Conservation (phyloP, 2,329 filamentous ascomycete species). For the Cladosporium phlei region DNA sequence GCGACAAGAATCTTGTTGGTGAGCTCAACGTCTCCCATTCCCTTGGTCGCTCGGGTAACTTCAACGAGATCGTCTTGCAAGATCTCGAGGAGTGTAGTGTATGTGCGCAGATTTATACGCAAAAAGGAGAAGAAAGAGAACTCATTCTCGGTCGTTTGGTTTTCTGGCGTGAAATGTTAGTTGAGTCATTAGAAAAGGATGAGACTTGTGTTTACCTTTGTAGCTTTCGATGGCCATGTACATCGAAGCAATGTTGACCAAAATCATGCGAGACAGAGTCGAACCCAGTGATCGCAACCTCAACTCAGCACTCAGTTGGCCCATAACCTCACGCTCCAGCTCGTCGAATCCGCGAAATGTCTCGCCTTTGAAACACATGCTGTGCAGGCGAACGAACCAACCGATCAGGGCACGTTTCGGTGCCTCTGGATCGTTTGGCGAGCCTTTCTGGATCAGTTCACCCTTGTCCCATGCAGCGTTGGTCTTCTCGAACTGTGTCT, state of each 20-base stretch:
- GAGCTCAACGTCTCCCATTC: conserved; percentile 20
- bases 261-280: conserved; percentile 69
- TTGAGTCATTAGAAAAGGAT: neutral
- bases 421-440: conserved; percentile 43
- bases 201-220: conserved; percentile 43
- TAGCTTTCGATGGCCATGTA: conserved; percentile 62
- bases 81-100: conserved; percentile 65
- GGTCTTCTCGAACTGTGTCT: conserved; percentile 70
- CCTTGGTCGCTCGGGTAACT: conserved; percentile 1
- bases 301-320: conserved; percentile 67
- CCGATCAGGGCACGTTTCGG: conserved; percentile 62
- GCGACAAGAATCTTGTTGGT: conserved; percentile 53
- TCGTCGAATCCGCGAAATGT: conserved; percentile 72
- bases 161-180: conserved; percentile 12
- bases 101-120: conserved; percentile 71
- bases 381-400: conserved; percentile 84
- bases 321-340: conserved; percentile 78
- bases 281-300: conserved; percentile 62
- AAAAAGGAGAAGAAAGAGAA: conserved; percentile 58
- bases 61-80: conserved; percentile 63
- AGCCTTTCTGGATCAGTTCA: conserved; percentile 43
- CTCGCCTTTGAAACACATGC: conserved; percentile 73
- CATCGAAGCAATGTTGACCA: conserved; percentile 84
- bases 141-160: conserved; percentile 28
- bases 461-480: conserved; percentile 53